Conservation (phyloP, 2,329 filamentous ascomycete genomes). For the Amauroascus verrucosus region DNA sequence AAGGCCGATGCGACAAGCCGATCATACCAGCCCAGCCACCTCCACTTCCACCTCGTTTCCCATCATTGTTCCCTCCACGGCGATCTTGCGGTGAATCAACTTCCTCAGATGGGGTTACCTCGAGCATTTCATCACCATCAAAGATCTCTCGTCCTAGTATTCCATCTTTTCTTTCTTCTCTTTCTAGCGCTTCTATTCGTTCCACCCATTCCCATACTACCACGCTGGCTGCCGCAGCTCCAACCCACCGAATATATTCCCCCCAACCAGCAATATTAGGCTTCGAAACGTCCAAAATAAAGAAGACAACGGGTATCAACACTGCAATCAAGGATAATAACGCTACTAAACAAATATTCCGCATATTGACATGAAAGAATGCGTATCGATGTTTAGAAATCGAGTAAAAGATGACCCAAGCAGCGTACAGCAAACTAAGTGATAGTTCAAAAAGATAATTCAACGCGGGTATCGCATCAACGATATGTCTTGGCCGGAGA, state of each 20-base stretch:
- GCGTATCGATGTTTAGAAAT: conserved; percentile 86
- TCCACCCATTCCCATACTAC: conserved; percentile 98
- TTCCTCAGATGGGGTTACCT: conserved; percentile 52
- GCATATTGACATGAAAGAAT: conserved; percentile 84
- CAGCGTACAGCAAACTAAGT: conserved; percentile 76
- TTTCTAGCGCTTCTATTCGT: conserved; percentile 80
- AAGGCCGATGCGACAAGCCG: conserved; percentile 28
- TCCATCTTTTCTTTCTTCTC: conserved; percentile 87
- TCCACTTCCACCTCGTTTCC: conserved; percentile 18
- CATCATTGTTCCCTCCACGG: conserved; percentile 31
- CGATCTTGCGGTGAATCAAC: conserved; percentile 33
- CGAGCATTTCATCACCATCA: conserved; percentile 87
- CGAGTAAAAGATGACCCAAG: conserved; percentile 88
- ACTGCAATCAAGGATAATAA: conserved; percentile 70
- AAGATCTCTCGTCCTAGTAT: conserved; percentile 85
- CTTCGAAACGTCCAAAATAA: conserved; percentile 79
- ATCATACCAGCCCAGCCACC: conserved; percentile 33
- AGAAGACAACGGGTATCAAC: conserved; percentile 82
- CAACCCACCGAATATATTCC: conserved; percentile 94
- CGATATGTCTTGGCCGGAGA: conserved; percentile 60
- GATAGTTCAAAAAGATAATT: conserved; percentile 85
- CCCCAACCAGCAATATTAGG: conserved; percentile 84
- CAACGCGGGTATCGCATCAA: conserved; percentile 79
- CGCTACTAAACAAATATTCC: conserved; percentile 74
- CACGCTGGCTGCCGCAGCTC: conserved; percentile 85